These are phyloP conservation scores for Gomphus bonarii DNA, from an alignment of 1,284 basidiomycete species.

Conservation along the genomic window DNA sequence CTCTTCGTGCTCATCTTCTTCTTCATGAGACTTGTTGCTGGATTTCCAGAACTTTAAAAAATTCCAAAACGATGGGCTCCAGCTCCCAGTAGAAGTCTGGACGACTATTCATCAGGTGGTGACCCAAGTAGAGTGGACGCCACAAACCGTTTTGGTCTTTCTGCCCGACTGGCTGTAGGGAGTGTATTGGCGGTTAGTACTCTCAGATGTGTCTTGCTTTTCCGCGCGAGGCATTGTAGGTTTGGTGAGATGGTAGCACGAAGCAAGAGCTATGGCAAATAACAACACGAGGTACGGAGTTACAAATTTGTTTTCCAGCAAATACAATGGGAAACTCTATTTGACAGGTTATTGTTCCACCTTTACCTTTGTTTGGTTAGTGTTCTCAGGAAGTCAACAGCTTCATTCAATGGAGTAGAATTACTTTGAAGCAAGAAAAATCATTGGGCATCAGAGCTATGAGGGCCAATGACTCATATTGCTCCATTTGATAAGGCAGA, in stretches of 20 bases:
- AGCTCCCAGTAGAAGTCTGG: not conserved
- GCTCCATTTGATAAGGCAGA: too few species aligned
- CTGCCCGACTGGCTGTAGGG: slow-evolving; percentile 5
- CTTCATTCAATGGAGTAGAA: too few species aligned
- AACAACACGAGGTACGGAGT: slow-evolving; percentile 3
- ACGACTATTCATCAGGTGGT: not conserved
- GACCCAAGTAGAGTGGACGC: not conserved
- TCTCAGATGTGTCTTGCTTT: slow-evolving; percentile 1
- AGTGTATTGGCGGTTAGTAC: not conserved
- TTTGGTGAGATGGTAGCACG: not conserved
- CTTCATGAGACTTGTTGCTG: not conserved
- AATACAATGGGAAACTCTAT: too few species aligned
- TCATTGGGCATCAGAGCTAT: too few species aligned
- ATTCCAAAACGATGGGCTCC: slow-evolving; percentile 10
- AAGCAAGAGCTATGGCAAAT: not conserved
- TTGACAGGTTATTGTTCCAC: too few species aligned
- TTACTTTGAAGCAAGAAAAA: too few species aligned
- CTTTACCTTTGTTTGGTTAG: too few species aligned
- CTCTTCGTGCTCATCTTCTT: not conserved
- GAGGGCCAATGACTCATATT: too few species aligned
- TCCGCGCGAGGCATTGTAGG: slow-evolving; percentile 7
- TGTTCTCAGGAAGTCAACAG: too few species aligned
- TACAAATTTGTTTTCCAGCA: not conserved
- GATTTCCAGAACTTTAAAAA: slow-evolving; percentile 4
- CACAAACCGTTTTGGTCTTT: slow-evolving; percentile 5